A percentile compares a stretch with the other conserved stretches of the same genome.
These are phyloP conservation scores for Aspergillus leporis DNA, from an alignment of 495 filamentous ascomycete species.

Conservation along the genomic window DNA sequence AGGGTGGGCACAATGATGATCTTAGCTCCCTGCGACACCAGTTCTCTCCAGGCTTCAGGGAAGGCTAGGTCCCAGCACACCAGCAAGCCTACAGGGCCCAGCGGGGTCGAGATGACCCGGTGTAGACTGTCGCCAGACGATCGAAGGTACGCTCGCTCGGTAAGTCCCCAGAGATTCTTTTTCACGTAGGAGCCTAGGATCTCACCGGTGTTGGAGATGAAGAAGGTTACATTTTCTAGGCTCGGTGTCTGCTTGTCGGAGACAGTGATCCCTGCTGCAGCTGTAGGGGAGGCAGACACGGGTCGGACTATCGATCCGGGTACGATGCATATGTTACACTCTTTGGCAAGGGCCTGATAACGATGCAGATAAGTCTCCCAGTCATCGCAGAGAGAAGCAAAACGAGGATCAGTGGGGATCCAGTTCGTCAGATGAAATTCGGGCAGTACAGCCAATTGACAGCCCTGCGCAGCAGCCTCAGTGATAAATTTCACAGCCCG, in stretches of 20 bases:
- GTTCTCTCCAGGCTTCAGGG: conserved; percentile 74
- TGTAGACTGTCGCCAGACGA: background rate
- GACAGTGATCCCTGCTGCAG: background rate
- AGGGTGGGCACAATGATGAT: conserved; percentile 75
- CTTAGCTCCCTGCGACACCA: conserved; percentile 67
- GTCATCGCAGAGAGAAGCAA: conserved; percentile 12
- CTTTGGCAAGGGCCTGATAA: conserved; percentile 60
- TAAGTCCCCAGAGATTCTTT: conserved; percentile 9
- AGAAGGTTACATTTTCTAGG: conserved; percentile 66
- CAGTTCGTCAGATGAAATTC: conserved; percentile 19
- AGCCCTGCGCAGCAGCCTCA: conserved; percentile 12
- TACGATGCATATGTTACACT: conserved; percentile 32
- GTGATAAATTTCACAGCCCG: conserved; percentile 16
- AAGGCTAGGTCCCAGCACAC: conserved; percentile 85
- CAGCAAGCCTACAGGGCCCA: conserved; percentile 68
- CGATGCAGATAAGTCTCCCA: conserved; percentile 10
- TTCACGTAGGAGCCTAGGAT: conserved; percentile 62
- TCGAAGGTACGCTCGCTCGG: background rate
- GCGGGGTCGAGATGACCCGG: conserved; percentile 56
- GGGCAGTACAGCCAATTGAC: conserved; percentile 13
- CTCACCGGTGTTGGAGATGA: conserved; percentile 62
- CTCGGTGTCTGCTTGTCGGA: background rate
- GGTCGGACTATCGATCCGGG: conserved; percentile 3
- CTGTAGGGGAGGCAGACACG: background rate
- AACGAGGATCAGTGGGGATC: conserved; percentile 10